phyloP scores from a whole-genome alignment of 139 green algal species.

The Chloropicon primus region DNA sequence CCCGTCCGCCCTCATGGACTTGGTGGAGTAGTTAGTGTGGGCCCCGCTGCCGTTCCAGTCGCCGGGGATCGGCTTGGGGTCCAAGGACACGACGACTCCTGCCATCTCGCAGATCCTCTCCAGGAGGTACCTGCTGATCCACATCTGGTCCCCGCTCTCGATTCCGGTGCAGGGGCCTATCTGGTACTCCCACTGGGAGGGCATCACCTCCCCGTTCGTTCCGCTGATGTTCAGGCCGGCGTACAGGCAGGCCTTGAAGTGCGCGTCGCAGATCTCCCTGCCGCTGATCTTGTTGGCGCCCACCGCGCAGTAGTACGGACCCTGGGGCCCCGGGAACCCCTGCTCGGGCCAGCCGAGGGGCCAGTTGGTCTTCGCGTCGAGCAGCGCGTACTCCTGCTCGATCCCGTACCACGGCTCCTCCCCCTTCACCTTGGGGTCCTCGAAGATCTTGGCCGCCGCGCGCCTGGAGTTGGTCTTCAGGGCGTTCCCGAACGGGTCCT shows the following conservation, averaged over 20 bases:
- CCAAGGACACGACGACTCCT: constrained; percentile 81
- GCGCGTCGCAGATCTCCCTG: constrained; percentile 85
- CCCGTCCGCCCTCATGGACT: constrained; percentile 54
- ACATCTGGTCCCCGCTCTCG: constrained; percentile 77
- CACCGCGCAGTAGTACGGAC: constrained; percentile 95
- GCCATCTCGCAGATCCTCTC: constrained; percentile 76
- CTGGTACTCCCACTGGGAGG: constrained; percentile 96
- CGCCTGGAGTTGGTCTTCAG: constrained; percentile 68
- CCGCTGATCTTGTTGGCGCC: constrained; percentile 69
- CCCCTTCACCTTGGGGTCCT: constrained; percentile 37
- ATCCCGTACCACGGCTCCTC: constrained; percentile 92
- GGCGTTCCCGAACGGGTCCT: constrained; percentile 51
- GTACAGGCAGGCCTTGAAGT: constrained; percentile 89
- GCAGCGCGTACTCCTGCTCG: constrained; percentile 97
- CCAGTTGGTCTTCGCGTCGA: constrained; percentile 89
- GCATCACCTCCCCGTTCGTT: constrained; percentile 97
- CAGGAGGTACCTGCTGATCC: constrained; percentile 91
- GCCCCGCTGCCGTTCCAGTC: constrained; percentile 97
- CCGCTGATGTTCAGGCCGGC: constrained; percentile 85
- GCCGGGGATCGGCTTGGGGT: constrained; percentile 87
- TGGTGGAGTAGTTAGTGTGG: constrained; percentile 94
- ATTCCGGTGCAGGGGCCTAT: constrained; percentile 87
- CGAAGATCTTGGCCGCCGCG: constrained; percentile 32
- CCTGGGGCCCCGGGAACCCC: constrained; percentile 72
- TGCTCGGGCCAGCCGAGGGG: constrained; percentile 76